Evolutionary conservation across 306 rosid species (phyloP).

Genomic region (Lupinus albus): DNA sequence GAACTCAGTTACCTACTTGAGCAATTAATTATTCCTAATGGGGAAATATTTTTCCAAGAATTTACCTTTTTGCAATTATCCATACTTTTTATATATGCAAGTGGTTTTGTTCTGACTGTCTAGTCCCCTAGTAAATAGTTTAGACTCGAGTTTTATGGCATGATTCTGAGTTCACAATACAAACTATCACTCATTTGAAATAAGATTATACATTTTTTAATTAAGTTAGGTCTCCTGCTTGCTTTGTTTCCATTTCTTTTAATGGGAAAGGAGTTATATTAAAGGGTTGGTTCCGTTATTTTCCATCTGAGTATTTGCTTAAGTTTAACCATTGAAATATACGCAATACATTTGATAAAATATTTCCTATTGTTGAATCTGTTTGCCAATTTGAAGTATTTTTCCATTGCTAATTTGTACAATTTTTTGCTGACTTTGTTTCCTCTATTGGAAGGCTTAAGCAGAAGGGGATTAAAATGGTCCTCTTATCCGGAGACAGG

Average conservation of each 20-base stretch:
- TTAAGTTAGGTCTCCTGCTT: slow-evolving; percentile 21
- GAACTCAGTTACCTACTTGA: slow-evolving; percentile 14
- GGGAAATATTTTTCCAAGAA: slow-evolving; percentile 8
- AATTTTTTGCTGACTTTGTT: slow-evolving; percentile 46
- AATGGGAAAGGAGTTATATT: not conserved
- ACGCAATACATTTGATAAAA: not conserved
- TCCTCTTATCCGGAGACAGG: slow-evolving; percentile 96
- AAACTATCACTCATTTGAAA: slow-evolving; percentile 17
- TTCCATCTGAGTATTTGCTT: not conserved
- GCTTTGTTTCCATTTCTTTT: slow-evolving; percentile 28
- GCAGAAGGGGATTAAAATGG: slow-evolving; percentile 83
- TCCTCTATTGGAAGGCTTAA: slow-evolving; percentile 66
- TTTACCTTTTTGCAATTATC: not conserved
- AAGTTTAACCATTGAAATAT: slow-evolving; percentile 26
- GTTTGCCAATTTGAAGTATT: slow-evolving; percentile 31
- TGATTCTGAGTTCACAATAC: not conserved
- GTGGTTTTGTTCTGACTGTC: slow-evolving; percentile 16
- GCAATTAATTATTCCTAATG: slow-evolving; percentile 22
- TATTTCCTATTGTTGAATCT: slow-evolving; percentile 24
- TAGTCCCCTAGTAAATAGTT: slow-evolving; percentile 10
- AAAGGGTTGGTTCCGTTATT: slow-evolving; percentile 8
- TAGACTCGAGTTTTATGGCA: not conserved
- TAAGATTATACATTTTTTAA: not conserved
- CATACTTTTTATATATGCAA: slow-evolving; percentile 11
- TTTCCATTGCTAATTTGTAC: slow-evolving; percentile 29